phyloP scores from a whole-genome alignment of 108 stramenopile genomes.

The Skeletonema menzelii region DNA sequence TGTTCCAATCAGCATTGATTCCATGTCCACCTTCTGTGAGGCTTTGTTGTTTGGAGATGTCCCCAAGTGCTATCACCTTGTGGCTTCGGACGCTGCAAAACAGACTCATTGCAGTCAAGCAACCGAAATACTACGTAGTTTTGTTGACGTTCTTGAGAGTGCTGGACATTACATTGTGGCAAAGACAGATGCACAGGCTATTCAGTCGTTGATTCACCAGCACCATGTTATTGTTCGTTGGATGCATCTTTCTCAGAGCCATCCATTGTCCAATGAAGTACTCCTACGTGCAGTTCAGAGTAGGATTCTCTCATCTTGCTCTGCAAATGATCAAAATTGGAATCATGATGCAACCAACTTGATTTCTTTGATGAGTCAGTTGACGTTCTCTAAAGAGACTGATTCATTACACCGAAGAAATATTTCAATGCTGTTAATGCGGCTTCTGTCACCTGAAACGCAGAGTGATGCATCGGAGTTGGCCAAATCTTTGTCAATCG shows the following conservation, averaged over 20 bases:
- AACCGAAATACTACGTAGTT: slow-evolving; percentile 16
- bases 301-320: slow-evolving; percentile 21
- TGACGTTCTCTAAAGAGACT: slow-evolving; percentile 31
- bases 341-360: slow-evolving; percentile 22
- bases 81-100: slow-evolving; percentile 1
- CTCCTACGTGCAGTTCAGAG: slow-evolving; percentile 17
- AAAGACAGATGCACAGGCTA: neutral
- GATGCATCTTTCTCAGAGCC: slow-evolving; percentile 12
- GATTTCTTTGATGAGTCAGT: slow-evolving; percentile 22
- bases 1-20: neutral
- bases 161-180: slow-evolving; percentile 6
- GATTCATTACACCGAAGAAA: slow-evolving; percentile 23
- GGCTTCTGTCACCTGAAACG: slow-evolving; percentile 22
- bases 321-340: slow-evolving; percentile 2
- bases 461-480: neutral
- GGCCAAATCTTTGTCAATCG: slow-evolving; percentile 9
- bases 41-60: slow-evolving; percentile 16
- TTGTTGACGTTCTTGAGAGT: slow-evolving; percentile 5
- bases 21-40: slow-evolving; percentile 12
- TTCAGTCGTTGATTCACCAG: slow-evolving; percentile 17
- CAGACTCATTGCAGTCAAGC: slow-evolving; percentile 11
- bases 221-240: slow-evolving; percentile 37
- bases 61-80: slow-evolving; percentile 26
- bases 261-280: slow-evolving; percentile 40
- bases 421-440: slow-evolving; percentile 22